Evolutionary conservation across 352 stramenopile species (phyloP).

Genomic region (Phytophthora syringae): DNA sequence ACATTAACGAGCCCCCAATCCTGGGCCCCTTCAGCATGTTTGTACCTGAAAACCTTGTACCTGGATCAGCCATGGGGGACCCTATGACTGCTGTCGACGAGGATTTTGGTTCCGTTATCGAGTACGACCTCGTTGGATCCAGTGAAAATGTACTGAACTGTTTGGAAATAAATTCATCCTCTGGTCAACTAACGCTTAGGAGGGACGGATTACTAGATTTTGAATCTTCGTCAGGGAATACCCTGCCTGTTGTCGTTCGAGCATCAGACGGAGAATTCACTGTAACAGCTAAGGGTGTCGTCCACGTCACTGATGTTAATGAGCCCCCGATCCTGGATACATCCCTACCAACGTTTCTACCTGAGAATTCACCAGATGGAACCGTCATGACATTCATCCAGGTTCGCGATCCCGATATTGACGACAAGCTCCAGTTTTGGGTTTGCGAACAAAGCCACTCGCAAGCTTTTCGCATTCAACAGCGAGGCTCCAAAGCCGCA

Average conservation of each 20-base stretch:
- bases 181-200: slow-evolving; percentile 24
- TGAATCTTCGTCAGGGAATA: slow-evolving; percentile 21
- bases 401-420: slow-evolving; percentile 44
- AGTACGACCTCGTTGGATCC: slow-evolving; percentile 21
- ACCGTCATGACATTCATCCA: slow-evolving; percentile 32
- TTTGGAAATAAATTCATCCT: slow-evolving; percentile 22
- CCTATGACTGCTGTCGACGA: slow-evolving; percentile 18
- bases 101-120: slow-evolving; percentile 14
- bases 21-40: slow-evolving; percentile 20
- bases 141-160: slow-evolving; percentile 9
- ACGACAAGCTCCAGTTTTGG: slow-evolving; percentile 48
- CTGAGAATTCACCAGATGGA: slow-evolving; percentile 21
- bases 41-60: slow-evolving; percentile 22
- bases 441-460: slow-evolving; percentile 51
- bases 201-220: slow-evolving; percentile 31
- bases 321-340: slow-evolving; percentile 30
- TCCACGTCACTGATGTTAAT: slow-evolving; percentile 54
- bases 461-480: slow-evolving; percentile 41
- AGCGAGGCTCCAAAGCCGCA: slow-evolving; percentile 7
- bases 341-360: slow-evolving; percentile 3
- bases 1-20: slow-evolving; percentile 36
- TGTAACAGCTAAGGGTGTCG: slow-evolving; percentile 10
- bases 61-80: slow-evolving; percentile 24
- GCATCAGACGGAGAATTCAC: slow-evolving; percentile 50
- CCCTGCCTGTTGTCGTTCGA: slow-evolving; percentile 30